Base-by-base conservation (phyloP, 169 alveolate genomes). In the Eimeria maxima region DNA sequence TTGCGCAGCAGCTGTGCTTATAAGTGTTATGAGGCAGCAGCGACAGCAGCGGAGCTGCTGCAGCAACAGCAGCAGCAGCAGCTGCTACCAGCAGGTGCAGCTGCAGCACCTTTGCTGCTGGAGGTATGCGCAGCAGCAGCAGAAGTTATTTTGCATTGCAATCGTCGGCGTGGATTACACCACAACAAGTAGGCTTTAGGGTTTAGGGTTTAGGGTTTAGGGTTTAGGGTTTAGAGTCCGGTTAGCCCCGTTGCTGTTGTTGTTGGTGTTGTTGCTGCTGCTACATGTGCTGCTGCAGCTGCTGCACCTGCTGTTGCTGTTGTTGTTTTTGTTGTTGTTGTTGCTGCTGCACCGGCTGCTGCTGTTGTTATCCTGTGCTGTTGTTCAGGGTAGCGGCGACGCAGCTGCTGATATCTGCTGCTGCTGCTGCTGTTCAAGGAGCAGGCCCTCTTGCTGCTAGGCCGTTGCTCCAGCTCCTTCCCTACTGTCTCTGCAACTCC, bases 121-220 rank as follows among this genome's bases (percentile, higher is more conserved):
- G 81, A 71, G 81, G 81, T 71, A 38, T 71, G 81, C 47, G 81
- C 44, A 71, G 81, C 81, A 71, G 81, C 81, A 38, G 81, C 81
- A 71, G 81, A 71, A 71, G 16, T n/a, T 45, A 27, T 71, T n/a
- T 45, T 71, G 13, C 8, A 22, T 6, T 27, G 53, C n/a, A 53
- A 71, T 11, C 81, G 45, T 27, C 81, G 44, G 81, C 81, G 81
- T 71, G 45, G 81, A 10, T 42, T 45, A 27, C 45, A 38, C 18
- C n/a, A 29, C 29, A 33, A 45, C 60, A 20, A 8, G 42, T 76
- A 76, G 87, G 60, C 38, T 76, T 42, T 44, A 76, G 87, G 60
- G 87, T 42, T 76, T 76, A 76, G 87, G 63, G 55, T 76, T 76
- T 44, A 76, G 60, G 87, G 60, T 76, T 76, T 76, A 76, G 87